Conservation (phyloP, 2,329 filamentous ascomycete species). For the Neurospora sp. region DNA sequence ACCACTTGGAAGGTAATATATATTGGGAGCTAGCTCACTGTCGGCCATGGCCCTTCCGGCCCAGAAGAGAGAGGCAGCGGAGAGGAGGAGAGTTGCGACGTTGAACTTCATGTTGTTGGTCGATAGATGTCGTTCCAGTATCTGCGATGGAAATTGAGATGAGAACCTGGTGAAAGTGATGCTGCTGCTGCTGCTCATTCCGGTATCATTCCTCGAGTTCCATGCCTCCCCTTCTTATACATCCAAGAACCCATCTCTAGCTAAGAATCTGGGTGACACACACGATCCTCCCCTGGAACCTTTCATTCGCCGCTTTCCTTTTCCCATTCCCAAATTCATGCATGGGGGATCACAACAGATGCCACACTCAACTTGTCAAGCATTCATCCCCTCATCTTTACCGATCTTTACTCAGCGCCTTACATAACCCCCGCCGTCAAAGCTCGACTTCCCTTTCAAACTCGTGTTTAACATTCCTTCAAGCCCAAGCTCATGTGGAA, state of each 20-base stretch:
- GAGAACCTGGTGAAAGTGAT: neutral
- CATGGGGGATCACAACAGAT: neutral
- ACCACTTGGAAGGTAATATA: neutral
- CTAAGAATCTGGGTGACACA: neutral
- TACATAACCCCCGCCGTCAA: neutral
- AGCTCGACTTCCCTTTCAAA: neutral
- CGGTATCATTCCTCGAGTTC: neutral
- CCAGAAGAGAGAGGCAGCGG: constrained; percentile 8
- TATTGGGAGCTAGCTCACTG: constrained; percentile 7
- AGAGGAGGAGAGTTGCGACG: constrained; percentile 7
- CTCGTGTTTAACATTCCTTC: neutral
- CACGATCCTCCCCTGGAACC: neutral
- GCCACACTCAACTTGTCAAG: neutral
- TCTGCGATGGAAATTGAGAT: neutral
- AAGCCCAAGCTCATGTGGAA: neutral
- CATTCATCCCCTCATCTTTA: neutral
- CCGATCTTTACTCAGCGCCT: neutral
- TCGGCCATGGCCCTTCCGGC: constrained; percentile 12
- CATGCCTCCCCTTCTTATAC: neutral
- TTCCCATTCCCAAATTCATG: neutral
- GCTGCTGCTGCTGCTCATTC: neutral
- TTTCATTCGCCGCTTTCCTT: neutral
- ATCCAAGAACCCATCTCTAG: neutral
- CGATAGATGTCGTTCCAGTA: neutral
- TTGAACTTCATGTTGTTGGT: constrained; percentile 15